Base-by-base conservation (phyloP, 306 rosid species). In the Quercus aquifolioides region DNA sequence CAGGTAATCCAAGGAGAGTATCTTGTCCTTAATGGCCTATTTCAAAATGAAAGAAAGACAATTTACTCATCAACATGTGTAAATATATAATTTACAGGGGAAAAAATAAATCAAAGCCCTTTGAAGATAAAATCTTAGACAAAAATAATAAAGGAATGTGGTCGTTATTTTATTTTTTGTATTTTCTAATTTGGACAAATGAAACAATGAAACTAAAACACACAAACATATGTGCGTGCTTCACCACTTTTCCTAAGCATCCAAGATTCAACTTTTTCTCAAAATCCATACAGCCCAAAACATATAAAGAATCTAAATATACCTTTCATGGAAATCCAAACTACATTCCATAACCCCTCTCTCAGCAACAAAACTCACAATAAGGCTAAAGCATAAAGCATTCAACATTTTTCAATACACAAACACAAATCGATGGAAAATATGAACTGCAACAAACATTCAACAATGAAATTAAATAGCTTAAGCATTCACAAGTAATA, bases 21-120 rank as follows among this genome's bases (percentile, higher is more conserved):
- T 78, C 87, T 81, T 88, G n/a, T 83, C 85, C 38, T 87, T 76
- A 56, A 93, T 93, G 30, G 67, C 92, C 98, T 93, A 89, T 52
- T 55, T 57, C 78, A 75, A 79, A 82, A 64, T 14, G 75, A 80
- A 76, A 31, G 64, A 69, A 38, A 4, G 75, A 19, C 67, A 38
- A 23, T 8, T 63, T 28, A 30, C 18, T 64, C 11, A 64, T 14
- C 6, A 64, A 26, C 38, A 30, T 59, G 13, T 3, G 7, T 12
- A 49, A 49, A 49, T 49, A 12, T 49, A 49, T 49, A 10, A 13
- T 49, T 49, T 41, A 41, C 54, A 49, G 17, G 54, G 54, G 1
- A 3, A 12, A 49, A 49, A 49, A 38, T 7, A 41, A 49, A 49
- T 49, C 54, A 49, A 13, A 49, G 54, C 17, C 54, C 17, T 28